These are phyloP conservation scores for Lentinus tigrinus DNA, from an alignment of 768 basidiomycete species.

Conservation along the genomic window DNA sequence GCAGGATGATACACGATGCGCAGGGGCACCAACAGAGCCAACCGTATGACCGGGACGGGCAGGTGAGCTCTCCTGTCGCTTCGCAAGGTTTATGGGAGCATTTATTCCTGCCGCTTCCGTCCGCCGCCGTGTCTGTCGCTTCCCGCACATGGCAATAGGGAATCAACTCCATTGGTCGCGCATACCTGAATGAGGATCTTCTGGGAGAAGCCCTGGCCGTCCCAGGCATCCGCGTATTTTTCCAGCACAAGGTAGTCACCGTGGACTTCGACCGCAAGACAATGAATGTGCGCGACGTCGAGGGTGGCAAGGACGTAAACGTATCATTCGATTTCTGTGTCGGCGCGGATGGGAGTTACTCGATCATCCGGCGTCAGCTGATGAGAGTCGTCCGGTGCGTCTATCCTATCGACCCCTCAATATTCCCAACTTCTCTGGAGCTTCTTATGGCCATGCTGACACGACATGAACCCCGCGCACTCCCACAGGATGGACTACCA, in stretches of 20 bases:
- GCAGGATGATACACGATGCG: slow-evolving; percentile 88
- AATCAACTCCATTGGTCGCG: slow-evolving; percentile 92
- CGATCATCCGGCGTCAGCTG: slow-evolving; percentile 86
- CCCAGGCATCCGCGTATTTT: slow-evolving; percentile 66
- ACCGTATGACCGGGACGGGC: slow-evolving; percentile 83
- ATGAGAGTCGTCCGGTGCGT: slow-evolving; percentile 90
- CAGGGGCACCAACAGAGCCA: slow-evolving; percentile 78
- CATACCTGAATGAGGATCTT: slow-evolving; percentile 83
- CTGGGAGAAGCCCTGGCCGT: slow-evolving; percentile 68
- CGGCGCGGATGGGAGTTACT: slow-evolving; percentile 94
- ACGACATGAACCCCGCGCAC: slow-evolving; percentile 5
- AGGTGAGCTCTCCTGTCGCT: slow-evolving; percentile 49
- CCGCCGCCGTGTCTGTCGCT: slow-evolving; percentile 3
- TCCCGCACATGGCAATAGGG: slow-evolving; percentile 46
- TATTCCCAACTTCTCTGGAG: slow-evolving; percentile 13
- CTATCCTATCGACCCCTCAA: slow-evolving; percentile 26
- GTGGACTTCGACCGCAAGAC: slow-evolving; percentile 71
- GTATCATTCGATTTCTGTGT: slow-evolving; percentile 77
- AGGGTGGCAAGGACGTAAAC: slow-evolving; percentile 41
- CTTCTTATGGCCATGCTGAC: slow-evolving; percentile 5
- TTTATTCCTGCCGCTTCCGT: slow-evolving; percentile 11
- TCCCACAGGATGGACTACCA: slow-evolving; percentile 84
- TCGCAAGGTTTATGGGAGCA: slow-evolving; percentile 1
- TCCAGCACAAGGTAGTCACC: slow-evolving; percentile 76
- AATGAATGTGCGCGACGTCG: slow-evolving; percentile 50